Evolutionary conservation across 768 basidiomycete genomes (phyloP).

Genomic region (Termitomyces bulborhizus): DNA sequence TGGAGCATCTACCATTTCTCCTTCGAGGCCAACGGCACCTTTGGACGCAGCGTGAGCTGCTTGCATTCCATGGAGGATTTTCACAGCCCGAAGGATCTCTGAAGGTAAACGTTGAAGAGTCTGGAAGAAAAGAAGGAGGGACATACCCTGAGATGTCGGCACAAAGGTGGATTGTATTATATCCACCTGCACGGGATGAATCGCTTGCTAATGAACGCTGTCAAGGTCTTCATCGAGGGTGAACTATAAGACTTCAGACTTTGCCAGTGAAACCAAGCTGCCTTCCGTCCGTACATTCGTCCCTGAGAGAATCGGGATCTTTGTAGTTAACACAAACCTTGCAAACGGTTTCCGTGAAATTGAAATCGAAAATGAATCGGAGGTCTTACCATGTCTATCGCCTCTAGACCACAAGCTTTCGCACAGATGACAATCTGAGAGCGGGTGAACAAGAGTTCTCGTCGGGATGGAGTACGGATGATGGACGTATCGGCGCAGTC

Average conservation of each 20-base stretch:
- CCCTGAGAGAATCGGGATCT: constrained; percentile 54
- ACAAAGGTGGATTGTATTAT: constrained; percentile 75
- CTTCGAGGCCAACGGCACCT: constrained; percentile 75
- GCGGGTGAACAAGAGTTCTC: constrained; percentile 78
- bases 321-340: constrained; percentile 90
- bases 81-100: constrained; percentile 73
- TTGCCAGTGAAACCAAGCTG: constrained; percentile 90
- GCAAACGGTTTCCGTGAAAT: not conserved
- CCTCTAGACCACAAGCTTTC: constrained; percentile 75
- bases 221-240: not conserved
- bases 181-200: constrained; percentile 82
- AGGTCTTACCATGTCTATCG: constrained; percentile 78
- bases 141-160: constrained; percentile 60
- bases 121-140: not conserved
- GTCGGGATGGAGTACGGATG: constrained; percentile 64
- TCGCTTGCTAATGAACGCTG: constrained; percentile 66
- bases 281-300: constrained; percentile 77
- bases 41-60: constrained; percentile 41
- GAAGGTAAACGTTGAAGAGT: not conserved
- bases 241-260: constrained; percentile 24
- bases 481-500: constrained; percentile 89
- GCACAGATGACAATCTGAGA: constrained; percentile 78
- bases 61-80: constrained; percentile 64
- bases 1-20: constrained; percentile 88
- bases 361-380: not conserved